Percentiles rank a stretch among this genome's conserved stretches.
These are phyloP conservation scores for Pseudogymnoascus sp. DNA, from an alignment of 2,329 filamentous ascomycete species.

Conservation along the genomic window DNA sequence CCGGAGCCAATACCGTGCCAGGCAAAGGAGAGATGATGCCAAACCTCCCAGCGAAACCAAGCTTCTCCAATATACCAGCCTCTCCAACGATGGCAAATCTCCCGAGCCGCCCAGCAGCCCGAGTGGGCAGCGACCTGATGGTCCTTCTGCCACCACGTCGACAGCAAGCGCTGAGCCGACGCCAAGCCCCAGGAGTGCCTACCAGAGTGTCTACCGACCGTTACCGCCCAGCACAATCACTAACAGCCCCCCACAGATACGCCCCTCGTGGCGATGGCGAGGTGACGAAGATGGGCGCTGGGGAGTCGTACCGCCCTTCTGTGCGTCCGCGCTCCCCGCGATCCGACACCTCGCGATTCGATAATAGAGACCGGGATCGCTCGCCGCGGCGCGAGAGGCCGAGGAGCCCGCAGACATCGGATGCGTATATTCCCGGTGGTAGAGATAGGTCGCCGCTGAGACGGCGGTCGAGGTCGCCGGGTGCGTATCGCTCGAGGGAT, in stretches of 20 bases:
- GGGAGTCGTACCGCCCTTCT: conserved; percentile 27
- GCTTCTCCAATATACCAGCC: background rate
- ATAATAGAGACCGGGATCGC: conserved; percentile 18
- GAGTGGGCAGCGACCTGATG: background rate
- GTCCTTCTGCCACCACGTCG: background rate
- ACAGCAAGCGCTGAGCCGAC: background rate
- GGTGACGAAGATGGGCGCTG: conserved; percentile 26
- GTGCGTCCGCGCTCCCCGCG: conserved; percentile 23
- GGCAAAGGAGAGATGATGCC: background rate
- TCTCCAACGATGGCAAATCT: background rate
- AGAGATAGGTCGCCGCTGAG: conserved; percentile 23
- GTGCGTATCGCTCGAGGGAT: conserved; percentile 21
- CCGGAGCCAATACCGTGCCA: background rate
- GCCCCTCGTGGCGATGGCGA: conserved; percentile 25
- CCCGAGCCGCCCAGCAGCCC: background rate
- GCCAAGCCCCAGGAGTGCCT: background rate
- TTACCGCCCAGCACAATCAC: background rate
- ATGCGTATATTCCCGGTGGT: conserved; percentile 12
- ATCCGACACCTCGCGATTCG: conserved; percentile 21
- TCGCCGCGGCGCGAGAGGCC: conserved; percentile 13
- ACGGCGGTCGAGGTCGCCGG: conserved; percentile 24
- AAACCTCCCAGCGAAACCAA: background rate
- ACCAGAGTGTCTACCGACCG: background rate
- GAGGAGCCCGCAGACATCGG: background rate
- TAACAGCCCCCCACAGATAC: conserved; percentile 13